Percentiles rank a stretch among this genome's conserved stretches.
Evolutionary conservation across 768 basidiomycete species (phyloP).

Genomic region (Tylopilus plumbeoviolaceoides): DNA sequence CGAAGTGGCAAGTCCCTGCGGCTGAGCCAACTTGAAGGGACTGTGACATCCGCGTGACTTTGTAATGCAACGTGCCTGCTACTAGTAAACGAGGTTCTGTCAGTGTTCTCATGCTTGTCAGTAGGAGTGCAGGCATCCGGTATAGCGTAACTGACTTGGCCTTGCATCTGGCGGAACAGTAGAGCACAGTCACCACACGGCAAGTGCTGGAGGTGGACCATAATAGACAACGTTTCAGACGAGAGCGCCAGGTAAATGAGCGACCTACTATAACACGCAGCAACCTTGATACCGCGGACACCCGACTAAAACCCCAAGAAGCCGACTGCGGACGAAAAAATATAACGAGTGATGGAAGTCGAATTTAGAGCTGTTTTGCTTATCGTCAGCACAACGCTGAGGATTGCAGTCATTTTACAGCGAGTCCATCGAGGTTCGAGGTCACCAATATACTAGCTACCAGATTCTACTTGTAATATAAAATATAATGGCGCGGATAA

Average conservation of each 20-base stretch:
- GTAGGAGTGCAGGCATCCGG: neutral
- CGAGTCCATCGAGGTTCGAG: neutral
- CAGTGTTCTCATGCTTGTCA: slow-evolving; percentile 8
- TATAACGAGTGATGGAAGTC: slow-evolving; percentile 5
- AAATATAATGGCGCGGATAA: neutral
- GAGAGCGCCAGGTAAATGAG: slow-evolving; percentile 2
- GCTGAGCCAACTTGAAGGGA: too few species aligned
- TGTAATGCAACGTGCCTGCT: too few species aligned
- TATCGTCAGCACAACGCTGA: slow-evolving; percentile 9
- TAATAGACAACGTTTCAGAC: slow-evolving; percentile 8
- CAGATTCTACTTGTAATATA: neutral
- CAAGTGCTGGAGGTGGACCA: neutral
- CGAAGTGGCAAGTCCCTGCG: neutral
- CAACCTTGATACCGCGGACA: slow-evolving; percentile 20
- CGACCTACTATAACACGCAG: neutral
- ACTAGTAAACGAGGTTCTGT: too few species aligned
- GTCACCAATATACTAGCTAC: neutral
- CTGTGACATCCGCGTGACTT: too few species aligned
- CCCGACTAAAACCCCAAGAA: slow-evolving; percentile 20
- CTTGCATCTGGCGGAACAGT: neutral
- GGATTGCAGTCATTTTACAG: slow-evolving; percentile 7
- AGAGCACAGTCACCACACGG: neutral
- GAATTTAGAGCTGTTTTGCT: neutral
- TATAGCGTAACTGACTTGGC: too few species aligned
- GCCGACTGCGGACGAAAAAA: slow-evolving; percentile 6